Evolutionary conservation across 768 basidiomycete genomes (phyloP).

Genomic region (Lactarius deliciosus): DNA sequence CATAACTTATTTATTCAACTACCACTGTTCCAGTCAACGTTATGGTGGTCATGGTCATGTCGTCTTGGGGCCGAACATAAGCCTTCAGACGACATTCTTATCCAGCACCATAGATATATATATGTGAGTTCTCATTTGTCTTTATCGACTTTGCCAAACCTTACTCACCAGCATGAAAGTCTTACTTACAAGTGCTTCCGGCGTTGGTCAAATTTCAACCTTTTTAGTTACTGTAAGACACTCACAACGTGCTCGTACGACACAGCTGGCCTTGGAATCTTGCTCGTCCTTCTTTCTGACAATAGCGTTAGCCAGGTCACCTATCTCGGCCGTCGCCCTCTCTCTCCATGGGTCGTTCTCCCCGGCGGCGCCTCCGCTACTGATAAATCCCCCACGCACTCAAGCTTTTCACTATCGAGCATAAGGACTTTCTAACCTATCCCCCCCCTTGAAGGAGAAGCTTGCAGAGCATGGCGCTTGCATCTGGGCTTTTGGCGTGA

Average conservation of each 20-base stretch:
- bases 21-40: too few relatives aligned
- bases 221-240: not conserved
- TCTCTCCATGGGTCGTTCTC: conserved; percentile 28
- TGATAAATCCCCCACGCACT: conserved; percentile 17
- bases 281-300: conserved; percentile 29
- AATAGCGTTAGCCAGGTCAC: conserved; percentile 29
- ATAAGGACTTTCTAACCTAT: conserved; percentile 29
- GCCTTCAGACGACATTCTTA: not conserved
- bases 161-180: conserved; percentile 17
- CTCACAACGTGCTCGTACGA: not conserved
- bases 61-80: too few relatives aligned
- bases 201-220: conserved; percentile 18
- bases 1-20: too few relatives aligned
- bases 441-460: conserved; percentile 23
- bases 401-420: conserved; percentile 30
- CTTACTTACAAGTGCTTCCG: conserved; percentile 26
- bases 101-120: not conserved
- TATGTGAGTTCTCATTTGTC: not conserved
- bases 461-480: conserved; percentile 32
- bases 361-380: conserved; percentile 13
- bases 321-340: conserved; percentile 32
- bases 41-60: too few relatives aligned
- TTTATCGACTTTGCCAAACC: not conserved
- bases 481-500: conserved; percentile 33
- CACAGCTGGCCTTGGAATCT: conserved; percentile 31